Evolutionary conservation across 495 filamentous ascomycete species (phyloP), one percentile per base, ranked within the genome.

Genomic region (Tuber aestivum): DNA sequence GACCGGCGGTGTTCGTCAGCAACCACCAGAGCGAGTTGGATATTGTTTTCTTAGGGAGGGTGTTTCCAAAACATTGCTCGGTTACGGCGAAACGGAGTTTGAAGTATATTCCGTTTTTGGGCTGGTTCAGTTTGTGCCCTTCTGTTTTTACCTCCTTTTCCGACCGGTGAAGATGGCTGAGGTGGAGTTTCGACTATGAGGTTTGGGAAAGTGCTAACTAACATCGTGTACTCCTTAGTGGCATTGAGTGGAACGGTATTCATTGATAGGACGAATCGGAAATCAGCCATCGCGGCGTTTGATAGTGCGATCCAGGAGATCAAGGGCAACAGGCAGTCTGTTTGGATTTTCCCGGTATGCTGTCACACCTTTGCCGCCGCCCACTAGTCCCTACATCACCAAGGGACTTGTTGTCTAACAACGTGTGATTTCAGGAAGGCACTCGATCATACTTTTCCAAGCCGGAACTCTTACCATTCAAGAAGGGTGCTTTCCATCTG

Each of bases 401-500:
- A 16, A 35, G 9, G 68, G 44, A 27, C 23, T 21, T 21, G 45
- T 41, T 79, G 44, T 32, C 44, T 42, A 73, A 73, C 14, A 32
- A 56, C 72, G 72, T 37, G 27, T 23, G 23, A 41, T 21, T 40
- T 38, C 72, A 75, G 50, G 95, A 99, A 85, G 95, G 95, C 21
- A 99, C 95, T 9, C 87, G 95, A 71, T 95, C 92, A 78, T 97
- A 99, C 86, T 88, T 91, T 70, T 89, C 90, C 78, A 89, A 93
- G 70, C 91, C 95, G 9, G 89, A 87, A 71, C 84, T 99, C 81
- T 85, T 97, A 73, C 90, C 92, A 10, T 99, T 98, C 86, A 99
- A 99, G 86, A 98, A 98, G 86, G 95, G 95, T 75, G 95, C 95
- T 50, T 99, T 98, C 85, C 95, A 98, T 83, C 86, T 99, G 18